Percentiles rank a stretch among this genome's conserved stretches.
phyloP scores from a whole-genome alignment of 306 rosid genomes.

The Sesbania bispinosa region DNA sequence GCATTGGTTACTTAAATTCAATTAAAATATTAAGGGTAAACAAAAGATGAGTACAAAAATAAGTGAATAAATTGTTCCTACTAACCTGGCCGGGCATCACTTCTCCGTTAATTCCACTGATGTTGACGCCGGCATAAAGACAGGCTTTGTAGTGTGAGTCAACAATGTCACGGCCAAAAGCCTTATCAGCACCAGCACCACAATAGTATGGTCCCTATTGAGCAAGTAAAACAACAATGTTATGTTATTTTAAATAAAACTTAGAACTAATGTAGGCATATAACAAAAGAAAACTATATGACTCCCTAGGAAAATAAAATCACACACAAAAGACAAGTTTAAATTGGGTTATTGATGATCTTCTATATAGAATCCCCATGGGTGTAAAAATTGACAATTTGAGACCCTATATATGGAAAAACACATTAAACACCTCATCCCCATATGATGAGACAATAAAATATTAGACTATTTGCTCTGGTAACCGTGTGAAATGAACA shows the following conservation, averaged over 20 bases:
- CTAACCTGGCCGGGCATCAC: slow-evolving; percentile 96
- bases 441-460: not conserved
- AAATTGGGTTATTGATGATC: not conserved
- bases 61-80: not conserved
- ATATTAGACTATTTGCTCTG: not conserved
- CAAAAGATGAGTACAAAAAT: not conserved
- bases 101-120: slow-evolving; percentile 91
- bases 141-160: slow-evolving; percentile 95
- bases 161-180: slow-evolving; percentile 85
- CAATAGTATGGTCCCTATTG: slow-evolving; percentile 92
- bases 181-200: slow-evolving; percentile 78
- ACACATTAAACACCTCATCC: not conserved
- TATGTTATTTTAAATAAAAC: not conserved
- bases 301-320: not conserved
- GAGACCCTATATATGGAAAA: not conserved
- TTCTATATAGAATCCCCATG: not conserved
- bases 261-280: not conserved
- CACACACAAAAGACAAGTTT: not conserved
- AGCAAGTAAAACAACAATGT: not conserved
- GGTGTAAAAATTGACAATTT: not conserved
- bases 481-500: not conserved
- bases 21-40: not conserved
- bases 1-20: not conserved
- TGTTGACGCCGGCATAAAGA: slow-evolving; percentile 79
- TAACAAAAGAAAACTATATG: not conserved